Evolutionary conservation across 768 basidiomycete genomes (phyloP).

Genomic region (Pleurotus pulmonarius): DNA sequence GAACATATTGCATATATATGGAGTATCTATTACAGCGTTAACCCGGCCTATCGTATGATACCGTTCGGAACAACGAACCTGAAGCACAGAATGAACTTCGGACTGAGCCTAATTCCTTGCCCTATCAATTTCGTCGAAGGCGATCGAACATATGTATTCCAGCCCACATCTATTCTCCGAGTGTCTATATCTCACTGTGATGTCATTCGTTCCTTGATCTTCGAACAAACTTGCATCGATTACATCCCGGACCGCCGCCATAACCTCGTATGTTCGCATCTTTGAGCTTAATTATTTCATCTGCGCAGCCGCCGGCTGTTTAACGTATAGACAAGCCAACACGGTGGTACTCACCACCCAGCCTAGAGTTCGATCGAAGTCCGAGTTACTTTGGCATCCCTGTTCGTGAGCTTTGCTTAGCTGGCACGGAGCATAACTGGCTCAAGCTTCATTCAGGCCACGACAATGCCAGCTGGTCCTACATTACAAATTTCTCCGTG

Average conservation of each 20-base stretch:
- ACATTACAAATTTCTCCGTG: too few species aligned
- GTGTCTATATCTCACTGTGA: neutral
- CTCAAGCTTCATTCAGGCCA: too few species aligned
- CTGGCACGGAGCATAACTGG: too few species aligned
- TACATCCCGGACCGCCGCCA: neutral
- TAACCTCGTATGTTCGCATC: neutral
- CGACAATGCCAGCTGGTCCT: too few species aligned
- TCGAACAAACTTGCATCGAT: neutral
- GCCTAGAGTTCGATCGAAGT: neutral
- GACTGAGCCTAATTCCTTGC: neutral
- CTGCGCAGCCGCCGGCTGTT: neutral
- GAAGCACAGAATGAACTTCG: constrained; percentile 3
- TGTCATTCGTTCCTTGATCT: neutral
- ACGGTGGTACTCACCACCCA: neutral
- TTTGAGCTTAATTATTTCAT: neutral
- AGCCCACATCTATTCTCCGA: neutral
- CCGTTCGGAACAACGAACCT: neutral
- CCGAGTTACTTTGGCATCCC: too few species aligned
- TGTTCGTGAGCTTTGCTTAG: too few species aligned
- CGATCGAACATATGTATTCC: neutral
- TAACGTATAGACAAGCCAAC: neutral
- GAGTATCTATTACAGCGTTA: neutral
- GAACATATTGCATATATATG: neutral
- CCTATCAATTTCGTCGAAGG: neutral
- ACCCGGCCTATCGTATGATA: neutral